Evolutionary conservation across 345 rosid genomes (phyloP).

Genomic region (Dimocarpus longan): DNA sequence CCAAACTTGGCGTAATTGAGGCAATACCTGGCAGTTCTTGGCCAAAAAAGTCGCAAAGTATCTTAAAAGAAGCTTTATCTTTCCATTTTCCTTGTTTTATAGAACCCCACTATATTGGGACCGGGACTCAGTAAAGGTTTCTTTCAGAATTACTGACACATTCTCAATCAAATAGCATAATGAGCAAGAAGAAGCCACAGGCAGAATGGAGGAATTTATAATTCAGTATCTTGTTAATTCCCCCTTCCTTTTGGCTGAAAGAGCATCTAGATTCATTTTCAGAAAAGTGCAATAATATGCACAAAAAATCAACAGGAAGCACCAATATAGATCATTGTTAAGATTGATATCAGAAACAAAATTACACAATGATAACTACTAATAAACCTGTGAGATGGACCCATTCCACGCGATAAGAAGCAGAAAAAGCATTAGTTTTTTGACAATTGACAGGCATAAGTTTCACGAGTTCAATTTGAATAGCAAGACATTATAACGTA

Average conservation of each 20-base stretch:
- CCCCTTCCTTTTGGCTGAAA: background rate
- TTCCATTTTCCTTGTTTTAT: background rate
- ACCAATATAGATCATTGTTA: slow-evolving; percentile 5
- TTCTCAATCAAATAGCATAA: too few species aligned
- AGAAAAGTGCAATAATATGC: background rate
- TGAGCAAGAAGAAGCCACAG: too few species aligned
- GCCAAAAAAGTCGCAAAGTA: background rate
- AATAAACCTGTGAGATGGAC: background rate
- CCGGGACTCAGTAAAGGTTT: background rate
- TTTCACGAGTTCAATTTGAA: background rate
- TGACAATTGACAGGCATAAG: slow-evolving; percentile 5
- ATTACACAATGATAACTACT: slow-evolving; percentile 3
- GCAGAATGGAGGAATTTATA: too few species aligned
- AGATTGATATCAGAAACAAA: background rate
- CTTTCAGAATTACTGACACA: too few species aligned
- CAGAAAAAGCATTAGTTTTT: too few species aligned
- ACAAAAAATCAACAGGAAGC: background rate
- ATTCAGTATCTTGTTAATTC: background rate
- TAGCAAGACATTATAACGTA: background rate
- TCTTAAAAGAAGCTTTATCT: background rate
- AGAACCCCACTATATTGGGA: background rate
- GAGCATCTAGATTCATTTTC: background rate
- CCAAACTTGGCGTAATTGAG: background rate
- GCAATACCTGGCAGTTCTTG: background rate
- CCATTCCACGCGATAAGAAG: background rate